phyloP scores from a whole-genome alignment of 2,329 filamentous ascomycete genomes.

The Tolypocladium amazonense region DNA sequence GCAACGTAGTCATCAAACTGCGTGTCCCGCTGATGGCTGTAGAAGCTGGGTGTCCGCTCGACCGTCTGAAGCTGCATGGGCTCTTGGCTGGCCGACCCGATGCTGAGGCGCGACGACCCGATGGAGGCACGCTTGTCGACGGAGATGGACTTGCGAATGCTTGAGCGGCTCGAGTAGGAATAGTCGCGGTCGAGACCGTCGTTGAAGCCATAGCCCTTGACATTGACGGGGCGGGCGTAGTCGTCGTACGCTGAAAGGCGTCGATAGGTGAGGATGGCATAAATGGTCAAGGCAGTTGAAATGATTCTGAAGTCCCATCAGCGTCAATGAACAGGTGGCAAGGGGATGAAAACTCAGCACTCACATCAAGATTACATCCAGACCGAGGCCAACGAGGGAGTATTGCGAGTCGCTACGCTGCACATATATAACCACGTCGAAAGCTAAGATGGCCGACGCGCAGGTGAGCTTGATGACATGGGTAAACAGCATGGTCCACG shows the following conservation, averaged over 20 bases:
- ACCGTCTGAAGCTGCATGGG: slow-evolving; percentile 10
- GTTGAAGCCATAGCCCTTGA: slow-evolving; percentile 36
- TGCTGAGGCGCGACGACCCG: slow-evolving; percentile 17
- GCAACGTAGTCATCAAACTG: slow-evolving; percentile 35
- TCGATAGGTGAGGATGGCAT: slow-evolving; percentile 36
- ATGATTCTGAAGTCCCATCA: slow-evolving; percentile 22
- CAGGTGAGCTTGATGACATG: slow-evolving; percentile 39
- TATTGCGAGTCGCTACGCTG: slow-evolving; percentile 33
- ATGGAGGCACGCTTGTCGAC: slow-evolving; percentile 16
- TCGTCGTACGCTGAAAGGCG: slow-evolving; percentile 38
- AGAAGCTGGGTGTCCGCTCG: slow-evolving; percentile 18
- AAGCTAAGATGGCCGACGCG: slow-evolving; percentile 32
- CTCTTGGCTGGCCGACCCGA: slow-evolving; percentile 11
- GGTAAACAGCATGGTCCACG: slow-evolving; percentile 41
- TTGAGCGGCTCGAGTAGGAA: slow-evolving; percentile 11
- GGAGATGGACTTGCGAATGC: slow-evolving; percentile 12
- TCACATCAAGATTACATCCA: slow-evolving; percentile 40
- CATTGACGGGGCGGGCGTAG: slow-evolving; percentile 37
- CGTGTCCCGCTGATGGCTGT: slow-evolving; percentile 35
- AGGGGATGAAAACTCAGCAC: slow-evolving; percentile 8
- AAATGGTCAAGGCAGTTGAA: slow-evolving; percentile 31
- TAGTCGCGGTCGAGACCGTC: slow-evolving; percentile 18
- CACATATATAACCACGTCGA: slow-evolving; percentile 42
- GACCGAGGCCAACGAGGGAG: slow-evolving; percentile 34
- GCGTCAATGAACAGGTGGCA: slow-evolving; percentile 2